phyloP scores from a whole-genome alignment of 768 basidiomycete genomes.

The Collybiopsis luxurians region DNA sequence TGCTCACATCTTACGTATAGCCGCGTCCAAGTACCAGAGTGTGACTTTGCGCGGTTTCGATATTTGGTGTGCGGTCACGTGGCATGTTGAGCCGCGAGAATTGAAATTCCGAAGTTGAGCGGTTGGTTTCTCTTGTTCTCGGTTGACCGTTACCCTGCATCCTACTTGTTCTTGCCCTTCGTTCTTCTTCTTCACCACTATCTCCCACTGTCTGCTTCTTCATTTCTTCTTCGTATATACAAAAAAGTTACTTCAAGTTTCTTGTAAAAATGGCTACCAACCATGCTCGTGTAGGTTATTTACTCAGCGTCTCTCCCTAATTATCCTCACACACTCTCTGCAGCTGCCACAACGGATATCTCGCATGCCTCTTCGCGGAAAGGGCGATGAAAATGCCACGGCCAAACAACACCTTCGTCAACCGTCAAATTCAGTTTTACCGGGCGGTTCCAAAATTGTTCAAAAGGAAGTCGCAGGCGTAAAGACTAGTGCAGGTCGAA shows the following conservation, averaged over 20 bases:
- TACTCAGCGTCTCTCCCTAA: slow-evolving; percentile 12
- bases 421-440: slow-evolving; percentile 43
- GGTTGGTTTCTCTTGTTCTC: slow-evolving; percentile 20
- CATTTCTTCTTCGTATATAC: slow-evolving; percentile 29
- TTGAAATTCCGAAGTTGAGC: slow-evolving; percentile 18
- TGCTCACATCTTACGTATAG: neutral
- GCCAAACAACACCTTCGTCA: slow-evolving; percentile 61
- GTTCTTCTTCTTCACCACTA: slow-evolving; percentile 16
- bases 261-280: slow-evolving; percentile 50
- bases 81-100: slow-evolving; percentile 6
- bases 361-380: slow-evolving; percentile 60
- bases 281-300: slow-evolving; percentile 52
- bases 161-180: slow-evolving; percentile 14
- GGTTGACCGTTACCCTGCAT: slow-evolving; percentile 7
- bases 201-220: slow-evolving; percentile 21
- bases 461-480: slow-evolving; percentile 40
- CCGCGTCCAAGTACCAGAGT: slow-evolving; percentile 2
- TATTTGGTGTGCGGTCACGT: slow-evolving; percentile 10
- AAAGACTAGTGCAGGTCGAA: slow-evolving; percentile 57
- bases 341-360: slow-evolving; percentile 70
- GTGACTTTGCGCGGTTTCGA: neutral
- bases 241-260: slow-evolving; percentile 23
- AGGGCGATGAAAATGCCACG: slow-evolving; percentile 77
- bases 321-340: neutral
- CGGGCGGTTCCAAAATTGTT: slow-evolving; percentile 50